A percentile compares a stretch with the other conserved stretches of the same genome.
Evolutionary conservation across 2,329 filamentous ascomycete genomes (phyloP).

Genomic region (Fusarium xylarioides): DNA sequence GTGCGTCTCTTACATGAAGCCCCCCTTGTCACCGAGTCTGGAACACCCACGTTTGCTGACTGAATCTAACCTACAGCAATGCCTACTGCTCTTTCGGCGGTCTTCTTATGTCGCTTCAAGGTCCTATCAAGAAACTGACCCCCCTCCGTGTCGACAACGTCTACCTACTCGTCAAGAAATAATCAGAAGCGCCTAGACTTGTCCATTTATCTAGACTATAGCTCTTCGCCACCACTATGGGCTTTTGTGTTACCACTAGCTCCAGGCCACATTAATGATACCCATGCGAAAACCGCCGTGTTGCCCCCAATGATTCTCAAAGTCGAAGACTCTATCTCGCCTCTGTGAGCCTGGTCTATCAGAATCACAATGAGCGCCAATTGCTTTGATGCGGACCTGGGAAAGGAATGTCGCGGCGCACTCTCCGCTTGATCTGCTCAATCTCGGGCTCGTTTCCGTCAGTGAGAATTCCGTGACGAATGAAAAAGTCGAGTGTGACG

Average conservation of each 20-base stretch:
- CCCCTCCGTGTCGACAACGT: constrained; percentile 91
- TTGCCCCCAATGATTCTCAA: constrained; percentile 14
- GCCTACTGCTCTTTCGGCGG: constrained; percentile 95
- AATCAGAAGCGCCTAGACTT: constrained; percentile 32
- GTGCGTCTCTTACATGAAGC: constrained; percentile 55
- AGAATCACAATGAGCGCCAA: constrained; percentile 39
- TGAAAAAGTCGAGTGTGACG: constrained; percentile 87
- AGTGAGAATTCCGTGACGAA: constrained; percentile 83
- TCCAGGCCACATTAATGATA: constrained; percentile 40
- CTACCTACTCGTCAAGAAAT: constrained; percentile 95
- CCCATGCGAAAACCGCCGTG: constrained; percentile 32
- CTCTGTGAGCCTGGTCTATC: background rate
- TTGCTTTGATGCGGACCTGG: constrained; percentile 68
- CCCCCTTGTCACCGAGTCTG: background rate
- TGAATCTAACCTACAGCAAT: constrained; percentile 66
- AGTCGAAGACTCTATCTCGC: constrained; percentile 2
- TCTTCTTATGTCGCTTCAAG: constrained; percentile 87
- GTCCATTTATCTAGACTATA: constrained; percentile 23
- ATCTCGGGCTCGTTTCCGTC: constrained; percentile 81
- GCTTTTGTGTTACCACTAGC: constrained; percentile 27
- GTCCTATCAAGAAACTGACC: constrained; percentile 94
- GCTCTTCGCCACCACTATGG: constrained; percentile 6
- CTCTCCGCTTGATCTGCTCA: constrained; percentile 75
- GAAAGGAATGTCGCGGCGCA: constrained; percentile 85
- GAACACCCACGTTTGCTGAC: constrained; percentile 18